Conservation (phyloP, 1,284 basidiomycete genomes). For the Sporisorium exsertum region DNA sequence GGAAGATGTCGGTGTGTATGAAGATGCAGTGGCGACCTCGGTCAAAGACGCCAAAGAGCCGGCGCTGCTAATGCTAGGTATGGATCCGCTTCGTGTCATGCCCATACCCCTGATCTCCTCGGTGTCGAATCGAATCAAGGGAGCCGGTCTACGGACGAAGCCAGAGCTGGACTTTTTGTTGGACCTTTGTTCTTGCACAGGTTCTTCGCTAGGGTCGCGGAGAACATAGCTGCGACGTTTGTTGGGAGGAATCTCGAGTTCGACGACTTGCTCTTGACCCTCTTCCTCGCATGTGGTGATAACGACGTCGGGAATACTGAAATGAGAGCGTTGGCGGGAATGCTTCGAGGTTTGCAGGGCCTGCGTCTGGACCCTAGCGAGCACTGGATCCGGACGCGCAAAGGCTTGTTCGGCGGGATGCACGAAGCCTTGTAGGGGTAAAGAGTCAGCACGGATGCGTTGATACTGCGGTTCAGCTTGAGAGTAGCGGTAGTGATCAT, state of each 20-base stretch:
- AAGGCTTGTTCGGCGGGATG: background rate
- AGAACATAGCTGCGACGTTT: constrained; percentile 48
- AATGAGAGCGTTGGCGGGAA: constrained; percentile 53
- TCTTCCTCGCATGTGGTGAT: constrained; percentile 59
- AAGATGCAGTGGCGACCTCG: background rate
- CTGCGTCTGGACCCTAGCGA: constrained; percentile 16
- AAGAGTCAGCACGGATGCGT: constrained; percentile 18
- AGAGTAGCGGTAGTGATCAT: background rate
- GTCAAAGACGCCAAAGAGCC: constrained; percentile 7
- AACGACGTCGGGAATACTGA: constrained; percentile 61
- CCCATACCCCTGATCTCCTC: constrained; percentile 16
- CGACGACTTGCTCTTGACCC: constrained; percentile 47
- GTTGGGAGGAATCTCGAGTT: constrained; percentile 44
- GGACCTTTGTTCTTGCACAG: background rate
- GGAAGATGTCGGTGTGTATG: constrained; percentile 15
- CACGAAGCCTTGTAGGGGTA: constrained; percentile 6
- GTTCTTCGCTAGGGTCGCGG: background rate
- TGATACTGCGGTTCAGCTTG: background rate
- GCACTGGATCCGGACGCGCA: background rate
- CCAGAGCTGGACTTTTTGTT: constrained; percentile 18
- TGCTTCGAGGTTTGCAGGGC: constrained; percentile 14
- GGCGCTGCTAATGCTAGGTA: constrained; percentile 6
- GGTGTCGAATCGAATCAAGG: constrained; percentile 28
- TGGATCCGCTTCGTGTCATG: constrained; percentile 22
- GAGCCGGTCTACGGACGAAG: constrained; percentile 19